These are phyloP conservation scores for Albophoma yamanashiensis DNA, from an alignment of 2,329 filamentous ascomycete species.

Conservation along the genomic window DNA sequence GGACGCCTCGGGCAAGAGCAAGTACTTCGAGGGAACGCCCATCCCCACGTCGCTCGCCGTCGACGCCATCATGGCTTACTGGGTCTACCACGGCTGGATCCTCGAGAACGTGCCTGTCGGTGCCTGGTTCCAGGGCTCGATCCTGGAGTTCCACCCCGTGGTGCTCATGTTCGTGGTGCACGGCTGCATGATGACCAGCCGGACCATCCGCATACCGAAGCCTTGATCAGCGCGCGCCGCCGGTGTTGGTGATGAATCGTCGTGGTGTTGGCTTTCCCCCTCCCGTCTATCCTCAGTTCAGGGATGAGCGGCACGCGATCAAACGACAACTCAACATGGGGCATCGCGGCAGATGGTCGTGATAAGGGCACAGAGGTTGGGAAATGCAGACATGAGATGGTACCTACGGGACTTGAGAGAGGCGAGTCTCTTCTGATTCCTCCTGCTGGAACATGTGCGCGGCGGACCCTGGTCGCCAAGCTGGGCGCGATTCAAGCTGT, in stretches of 20 bases:
- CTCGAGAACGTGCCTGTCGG: constrained; percentile 71
- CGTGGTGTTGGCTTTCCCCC: neutral
- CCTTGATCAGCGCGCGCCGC: constrained; percentile 30
- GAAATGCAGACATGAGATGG: neutral
- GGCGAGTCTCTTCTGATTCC: neutral
- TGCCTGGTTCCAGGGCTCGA: constrained; percentile 51
- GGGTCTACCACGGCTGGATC: constrained; percentile 72
- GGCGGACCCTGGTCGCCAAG: neutral
- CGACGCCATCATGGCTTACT: constrained; percentile 79
- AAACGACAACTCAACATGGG: neutral
- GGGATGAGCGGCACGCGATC: neutral
- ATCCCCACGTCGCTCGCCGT: constrained; percentile 83
- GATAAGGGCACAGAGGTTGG: neutral
- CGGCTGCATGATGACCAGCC: constrained; percentile 90
- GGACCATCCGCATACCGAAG: constrained; percentile 91
- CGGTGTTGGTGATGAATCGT: too few relatives aligned
- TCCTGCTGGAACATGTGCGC: neutral
- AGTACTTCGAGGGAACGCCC: constrained; percentile 94
- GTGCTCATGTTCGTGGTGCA: constrained; percentile 76
- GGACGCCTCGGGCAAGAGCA: constrained; percentile 80
- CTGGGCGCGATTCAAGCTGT: constrained; percentile 2
- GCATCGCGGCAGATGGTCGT: neutral
- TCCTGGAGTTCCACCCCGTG: constrained; percentile 75
- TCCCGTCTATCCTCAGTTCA: too few relatives aligned
- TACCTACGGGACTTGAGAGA: neutral